These are phyloP conservation scores for Kwoniella sp. DNA, from an alignment of 768 basidiomycete species.

Conservation along the genomic window DNA sequence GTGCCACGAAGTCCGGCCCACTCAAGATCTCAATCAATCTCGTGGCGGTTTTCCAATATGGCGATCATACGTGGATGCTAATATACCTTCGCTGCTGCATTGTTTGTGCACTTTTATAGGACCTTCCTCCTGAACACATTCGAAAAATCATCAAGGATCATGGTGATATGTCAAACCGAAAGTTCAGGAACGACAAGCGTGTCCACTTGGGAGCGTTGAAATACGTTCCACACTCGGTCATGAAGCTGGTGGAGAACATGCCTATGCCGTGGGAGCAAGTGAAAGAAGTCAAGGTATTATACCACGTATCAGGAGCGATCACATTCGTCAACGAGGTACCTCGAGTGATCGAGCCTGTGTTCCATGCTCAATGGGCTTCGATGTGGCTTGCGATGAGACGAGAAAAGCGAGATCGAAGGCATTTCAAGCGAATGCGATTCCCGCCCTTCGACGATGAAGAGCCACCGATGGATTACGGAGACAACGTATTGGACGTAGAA, in stretches of 20 bases:
- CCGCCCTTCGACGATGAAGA: conserved; percentile 99
- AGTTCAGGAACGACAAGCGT: conserved; percentile 98
- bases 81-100: conserved; percentile 13
- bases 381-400: conserved; percentile 99
- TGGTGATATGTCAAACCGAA: conserved; percentile 98
- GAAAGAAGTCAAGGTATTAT: conserved; percentile 95
- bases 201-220: conserved; percentile 93
- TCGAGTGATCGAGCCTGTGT: conserved; percentile 92
- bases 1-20: neutral
- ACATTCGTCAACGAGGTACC: conserved; percentile 99
- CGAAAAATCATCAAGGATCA: conserved; percentile 99
- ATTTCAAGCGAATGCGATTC: conserved; percentile 99
- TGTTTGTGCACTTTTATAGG: conserved; percentile 60
- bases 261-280: conserved; percentile 99
- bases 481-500: conserved; percentile 97
- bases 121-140: conserved; percentile 94
- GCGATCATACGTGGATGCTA: neutral
- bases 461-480: conserved; percentile 97
- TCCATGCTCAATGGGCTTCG: conserved; percentile 98
- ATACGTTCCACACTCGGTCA: conserved; percentile 98
- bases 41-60: conserved; percentile 3
- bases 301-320: conserved; percentile 99
- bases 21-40: neutral
- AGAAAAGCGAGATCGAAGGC: conserved; percentile 95
- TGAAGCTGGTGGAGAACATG: conserved; percentile 98